Percentiles rank a stretch among this genome's conserved stretches.
Evolutionary conservation across 352 stramenopile species (phyloP).

Genomic region (Peronospora belbahrii): DNA sequence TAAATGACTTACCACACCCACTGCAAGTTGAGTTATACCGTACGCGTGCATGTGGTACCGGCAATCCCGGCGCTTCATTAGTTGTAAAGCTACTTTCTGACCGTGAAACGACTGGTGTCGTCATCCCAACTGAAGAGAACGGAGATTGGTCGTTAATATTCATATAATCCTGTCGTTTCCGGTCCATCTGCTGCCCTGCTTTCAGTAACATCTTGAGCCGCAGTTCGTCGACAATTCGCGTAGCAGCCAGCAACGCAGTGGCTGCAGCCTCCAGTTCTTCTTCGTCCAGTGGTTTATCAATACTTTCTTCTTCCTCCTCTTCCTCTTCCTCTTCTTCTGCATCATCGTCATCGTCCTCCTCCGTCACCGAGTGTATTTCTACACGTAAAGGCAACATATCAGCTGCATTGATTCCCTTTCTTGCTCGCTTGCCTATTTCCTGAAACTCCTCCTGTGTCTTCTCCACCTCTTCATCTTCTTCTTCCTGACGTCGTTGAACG

Average conservation of each 20-base stretch:
- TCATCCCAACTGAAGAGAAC: slow-evolving; percentile 7
- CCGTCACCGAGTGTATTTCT: slow-evolving; percentile 2
- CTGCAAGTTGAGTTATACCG: slow-evolving; percentile 33
- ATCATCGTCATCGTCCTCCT: slow-evolving; percentile 41
- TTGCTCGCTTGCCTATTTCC: slow-evolving; percentile 13
- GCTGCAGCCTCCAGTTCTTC: slow-evolving; percentile 40
- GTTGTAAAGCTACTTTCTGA: not conserved
- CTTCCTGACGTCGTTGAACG: slow-evolving; percentile 6
- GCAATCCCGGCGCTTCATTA: slow-evolving; percentile 27
- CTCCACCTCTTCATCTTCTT: slow-evolving; percentile 29
- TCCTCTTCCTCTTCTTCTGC: slow-evolving; percentile 32
- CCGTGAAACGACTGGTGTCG: not conserved
- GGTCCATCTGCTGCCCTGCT: slow-evolving; percentile 34
- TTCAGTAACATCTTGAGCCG: slow-evolving; percentile 48
- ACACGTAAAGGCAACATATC: slow-evolving; percentile 11
- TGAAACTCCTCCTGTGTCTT: slow-evolving; percentile 26
- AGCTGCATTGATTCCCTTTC: not conserved
- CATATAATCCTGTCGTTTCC: slow-evolving; percentile 16
- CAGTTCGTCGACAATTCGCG: slow-evolving; percentile 48
- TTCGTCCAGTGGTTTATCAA: slow-evolving; percentile 28
- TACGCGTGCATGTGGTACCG: slow-evolving; percentile 29
- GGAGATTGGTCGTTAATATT: slow-evolving; percentile 4
- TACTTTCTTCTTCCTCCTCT: slow-evolving; percentile 26
- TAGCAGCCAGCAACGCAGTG: slow-evolving; percentile 44
- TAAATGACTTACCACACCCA: slow-evolving; percentile 58